Base-by-base conservation (phyloP, 2,329 filamentous ascomycete species). In the Aspergillus sp. region DNA sequence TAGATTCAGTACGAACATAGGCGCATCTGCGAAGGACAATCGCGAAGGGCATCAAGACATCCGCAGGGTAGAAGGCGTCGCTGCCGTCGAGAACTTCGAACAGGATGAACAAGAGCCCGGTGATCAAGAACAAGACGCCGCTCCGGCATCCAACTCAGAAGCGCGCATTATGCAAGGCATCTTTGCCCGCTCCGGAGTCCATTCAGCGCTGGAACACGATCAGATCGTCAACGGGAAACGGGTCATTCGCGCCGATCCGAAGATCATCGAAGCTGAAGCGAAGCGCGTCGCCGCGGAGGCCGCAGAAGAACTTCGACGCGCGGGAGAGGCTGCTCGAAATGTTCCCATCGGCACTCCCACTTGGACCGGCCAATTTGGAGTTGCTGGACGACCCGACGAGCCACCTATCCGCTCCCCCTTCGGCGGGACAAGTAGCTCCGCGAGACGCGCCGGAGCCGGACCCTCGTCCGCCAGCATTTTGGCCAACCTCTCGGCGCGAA, bases 191-290 rank as follows among this genome's bases (percentile, higher is more conserved):
- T 88, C 90, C 0, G 88, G 87, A 2, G 88, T 97, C 1, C 91
- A 95, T 63, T 91, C 88, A n/a, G 90, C 92, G 0, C 83, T 96
- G 42, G 90, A 96, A 63, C 94, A 99, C 67, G 94, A 97, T 60
- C 83, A 90, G 49, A 95, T 97, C 63, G 83, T 97, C 62, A 89
- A 87, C 60, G 88, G 88, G 36, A 87, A 85, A 60, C 83, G 83
- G 47, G 84, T 84, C 50, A 76, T 89, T 16, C 81, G 84, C 56
- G 88, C 90, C 0, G 89, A 96, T 63, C 85, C 85, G 4, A 82
- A 82, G 20, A 87, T 95, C 59, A 84, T 96, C 45, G 86, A 90
- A 60, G 82, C 85, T 9, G 91, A 96, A 72, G 93, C 93, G 0
- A 86, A 87, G 63, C 82, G 84, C 35, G 84, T 95, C 2, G 92